Percentiles rank a stretch among this genome's conserved stretches.
phyloP scores from a whole-genome alignment of 2,329 filamentous ascomycete genomes.

The Ascochyta lentis region DNA sequence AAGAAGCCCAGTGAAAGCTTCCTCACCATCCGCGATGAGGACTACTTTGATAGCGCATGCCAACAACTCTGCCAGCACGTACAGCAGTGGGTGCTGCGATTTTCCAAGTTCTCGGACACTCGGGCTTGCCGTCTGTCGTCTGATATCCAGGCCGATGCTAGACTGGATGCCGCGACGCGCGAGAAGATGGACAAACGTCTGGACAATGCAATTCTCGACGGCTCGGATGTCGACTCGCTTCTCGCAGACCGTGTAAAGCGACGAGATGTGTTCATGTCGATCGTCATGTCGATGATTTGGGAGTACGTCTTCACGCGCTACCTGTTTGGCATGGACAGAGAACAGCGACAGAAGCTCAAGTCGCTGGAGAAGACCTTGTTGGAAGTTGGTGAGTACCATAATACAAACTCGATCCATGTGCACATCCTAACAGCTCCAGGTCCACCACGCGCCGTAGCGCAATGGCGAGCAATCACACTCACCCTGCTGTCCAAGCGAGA shows the following conservation, averaged over 20 bases:
- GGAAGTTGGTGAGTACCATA: conserved; percentile 69
- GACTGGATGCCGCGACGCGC: conserved; percentile 42
- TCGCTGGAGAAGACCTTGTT: conserved; percentile 88
- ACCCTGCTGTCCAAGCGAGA: conserved; percentile 83
- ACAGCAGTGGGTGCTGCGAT: conserved; percentile 96
- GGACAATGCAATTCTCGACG: conserved; percentile 93
- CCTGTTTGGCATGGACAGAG: conserved; percentile 97
- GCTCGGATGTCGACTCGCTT: conserved; percentile 88
- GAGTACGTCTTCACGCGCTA: conserved; percentile 98
- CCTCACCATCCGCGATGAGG: conserved; percentile 82
- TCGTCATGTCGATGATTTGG: conserved; percentile 99
- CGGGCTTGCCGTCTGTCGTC: conserved; percentile 81
- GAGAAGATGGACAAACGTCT: conserved; percentile 93
- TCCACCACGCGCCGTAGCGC: conserved; percentile 85
- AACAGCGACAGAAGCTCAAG: conserved; percentile 97
- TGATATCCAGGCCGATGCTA: conserved; percentile 73
- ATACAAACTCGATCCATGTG: too few species aligned
- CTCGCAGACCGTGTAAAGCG: conserved; percentile 86
- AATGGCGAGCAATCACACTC: conserved; percentile 95
- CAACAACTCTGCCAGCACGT: conserved; percentile 95
- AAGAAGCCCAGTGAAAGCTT: conserved; percentile 71
- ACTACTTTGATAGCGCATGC: conserved; percentile 93
- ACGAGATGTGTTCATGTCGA: conserved; percentile 96
- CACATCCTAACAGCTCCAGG: conserved; percentile 48
- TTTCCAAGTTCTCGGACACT: conserved; percentile 97